Evolutionary conservation across 108 stramenopile species (phyloP).

Genomic region (Chaetoceros tenuissimus): DNA sequence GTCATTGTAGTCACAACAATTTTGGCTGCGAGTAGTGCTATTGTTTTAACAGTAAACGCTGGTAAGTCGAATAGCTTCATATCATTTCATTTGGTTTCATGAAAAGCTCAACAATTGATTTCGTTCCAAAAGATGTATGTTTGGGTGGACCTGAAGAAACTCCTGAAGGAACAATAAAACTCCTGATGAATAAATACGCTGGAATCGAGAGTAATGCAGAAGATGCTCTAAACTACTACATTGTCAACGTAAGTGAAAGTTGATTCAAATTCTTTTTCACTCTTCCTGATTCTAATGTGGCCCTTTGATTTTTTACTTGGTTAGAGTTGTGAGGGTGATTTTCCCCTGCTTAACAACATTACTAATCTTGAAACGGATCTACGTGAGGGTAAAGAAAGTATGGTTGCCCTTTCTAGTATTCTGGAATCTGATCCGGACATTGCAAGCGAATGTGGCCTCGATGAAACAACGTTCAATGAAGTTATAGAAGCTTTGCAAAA

Average conservation of each 20-base stretch:
- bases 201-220: not conserved
- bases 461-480: not conserved
- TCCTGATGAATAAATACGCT: not conserved
- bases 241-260: not conserved
- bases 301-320: too few relatives aligned
- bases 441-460: not conserved
- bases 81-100: too few relatives aligned
- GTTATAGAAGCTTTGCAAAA: not conserved
- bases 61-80: too few relatives aligned
- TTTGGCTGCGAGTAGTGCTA: not conserved
- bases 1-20: not conserved
- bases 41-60: not conserved
- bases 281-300: too few relatives aligned
- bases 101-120: not conserved
- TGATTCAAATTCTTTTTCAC: not conserved
- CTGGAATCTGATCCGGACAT: too few relatives aligned
- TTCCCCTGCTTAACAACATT: too few relatives aligned
- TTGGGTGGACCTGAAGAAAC: not conserved
- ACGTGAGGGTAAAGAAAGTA: too few relatives aligned
- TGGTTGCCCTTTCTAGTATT: too few relatives aligned
- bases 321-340: not conserved
- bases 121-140: not conserved
- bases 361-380: too few relatives aligned
- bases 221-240: not conserved
- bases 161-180: not conserved